phyloP scores from a whole-genome alignment of 2,329 filamentous ascomycete genomes.

The Taxawa tesnikishii region DNA sequence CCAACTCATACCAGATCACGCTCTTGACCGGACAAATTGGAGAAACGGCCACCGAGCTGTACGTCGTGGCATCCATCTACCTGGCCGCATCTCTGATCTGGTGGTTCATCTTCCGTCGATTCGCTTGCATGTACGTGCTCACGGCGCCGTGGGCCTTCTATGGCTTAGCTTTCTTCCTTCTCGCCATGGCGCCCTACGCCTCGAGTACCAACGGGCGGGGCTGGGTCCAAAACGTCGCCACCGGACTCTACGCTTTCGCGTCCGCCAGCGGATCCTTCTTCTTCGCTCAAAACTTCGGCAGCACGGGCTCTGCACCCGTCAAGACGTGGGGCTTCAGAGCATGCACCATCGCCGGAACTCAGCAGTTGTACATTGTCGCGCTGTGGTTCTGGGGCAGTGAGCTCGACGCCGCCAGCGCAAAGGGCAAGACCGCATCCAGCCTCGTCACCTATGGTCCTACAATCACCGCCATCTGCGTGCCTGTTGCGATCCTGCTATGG shows the following conservation, averaged over 20 bases:
- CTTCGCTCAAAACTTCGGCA: slow-evolving; percentile 55
- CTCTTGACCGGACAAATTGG: slow-evolving; percentile 52
- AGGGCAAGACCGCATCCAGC: slow-evolving; percentile 23
- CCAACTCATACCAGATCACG: slow-evolving; percentile 57
- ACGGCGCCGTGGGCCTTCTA: slow-evolving; percentile 52
- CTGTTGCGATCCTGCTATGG: slow-evolving; percentile 47
- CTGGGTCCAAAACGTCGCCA: slow-evolving; percentile 49
- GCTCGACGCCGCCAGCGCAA: slow-evolving; percentile 33
- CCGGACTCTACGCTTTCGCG: slow-evolving; percentile 48
- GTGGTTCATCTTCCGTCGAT: slow-evolving; percentile 50
- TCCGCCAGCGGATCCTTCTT: slow-evolving; percentile 52
- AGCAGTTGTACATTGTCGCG: slow-evolving; percentile 52
- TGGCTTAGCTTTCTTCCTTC: slow-evolving; percentile 48
- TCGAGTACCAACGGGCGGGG: slow-evolving; percentile 25
- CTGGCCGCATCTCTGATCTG: slow-evolving; percentile 45
- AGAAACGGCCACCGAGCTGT: slow-evolving; percentile 46
- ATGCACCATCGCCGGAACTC: slow-evolving; percentile 53
- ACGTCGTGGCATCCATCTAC: slow-evolving; percentile 49
- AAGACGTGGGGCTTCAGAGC: slow-evolving; percentile 57
- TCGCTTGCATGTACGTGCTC: slow-evolving; percentile 46
- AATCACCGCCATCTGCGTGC: slow-evolving; percentile 15
- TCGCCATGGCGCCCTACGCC: slow-evolving; percentile 50
- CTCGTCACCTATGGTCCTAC: slow-evolving; percentile 1
- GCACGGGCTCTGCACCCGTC: slow-evolving; percentile 40
- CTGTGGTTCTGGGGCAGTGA: slow-evolving; percentile 57